These are phyloP conservation scores for Talaromyces atroroseus DNA, from an alignment of 2,329 filamentous ascomycete genomes.

Conservation along the genomic window DNA sequence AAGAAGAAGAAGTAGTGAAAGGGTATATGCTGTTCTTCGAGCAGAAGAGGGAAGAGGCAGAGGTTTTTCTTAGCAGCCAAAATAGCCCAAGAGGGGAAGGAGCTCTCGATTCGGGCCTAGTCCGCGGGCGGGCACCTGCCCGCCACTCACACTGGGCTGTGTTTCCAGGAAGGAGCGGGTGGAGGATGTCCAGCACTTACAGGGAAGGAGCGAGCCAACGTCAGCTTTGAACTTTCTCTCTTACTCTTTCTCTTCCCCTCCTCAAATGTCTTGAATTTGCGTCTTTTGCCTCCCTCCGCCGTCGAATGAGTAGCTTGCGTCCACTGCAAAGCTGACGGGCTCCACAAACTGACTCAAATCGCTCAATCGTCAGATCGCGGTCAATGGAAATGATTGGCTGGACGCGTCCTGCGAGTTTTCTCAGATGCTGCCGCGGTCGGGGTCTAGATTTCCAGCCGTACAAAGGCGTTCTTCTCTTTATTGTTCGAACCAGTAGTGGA, in stretches of 20 bases:
- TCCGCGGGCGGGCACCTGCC: not conserved
- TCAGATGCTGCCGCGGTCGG: not conserved
- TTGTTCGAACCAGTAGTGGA: not conserved
- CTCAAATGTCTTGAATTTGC: not conserved
- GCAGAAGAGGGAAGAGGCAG: not conserved
- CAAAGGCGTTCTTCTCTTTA: not conserved
- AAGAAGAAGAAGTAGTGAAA: not conserved
- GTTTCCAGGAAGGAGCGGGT: not conserved
- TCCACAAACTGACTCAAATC: constrained; percentile 8
- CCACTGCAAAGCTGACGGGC: not conserved
- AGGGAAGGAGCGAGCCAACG: not conserved
- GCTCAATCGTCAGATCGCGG: constrained; percentile 1
- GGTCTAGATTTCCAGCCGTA: constrained; percentile 5
- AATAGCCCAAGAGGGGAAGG: not conserved
- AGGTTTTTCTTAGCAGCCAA: constrained; percentile 1
- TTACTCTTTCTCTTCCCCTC: not conserved
- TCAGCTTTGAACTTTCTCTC: not conserved
- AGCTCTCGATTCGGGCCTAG: not conserved
- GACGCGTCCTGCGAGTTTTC: not conserved
- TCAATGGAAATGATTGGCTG: constrained; percentile 5
- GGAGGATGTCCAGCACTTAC: not conserved
- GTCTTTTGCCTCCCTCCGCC: not conserved
- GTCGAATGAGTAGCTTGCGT: not conserved
- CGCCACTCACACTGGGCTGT: not conserved
- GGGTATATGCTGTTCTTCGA: not conserved